Evolutionary conservation across 2,329 filamentous ascomycete species (phyloP).

Genomic region (Cladosporium phlei): DNA sequence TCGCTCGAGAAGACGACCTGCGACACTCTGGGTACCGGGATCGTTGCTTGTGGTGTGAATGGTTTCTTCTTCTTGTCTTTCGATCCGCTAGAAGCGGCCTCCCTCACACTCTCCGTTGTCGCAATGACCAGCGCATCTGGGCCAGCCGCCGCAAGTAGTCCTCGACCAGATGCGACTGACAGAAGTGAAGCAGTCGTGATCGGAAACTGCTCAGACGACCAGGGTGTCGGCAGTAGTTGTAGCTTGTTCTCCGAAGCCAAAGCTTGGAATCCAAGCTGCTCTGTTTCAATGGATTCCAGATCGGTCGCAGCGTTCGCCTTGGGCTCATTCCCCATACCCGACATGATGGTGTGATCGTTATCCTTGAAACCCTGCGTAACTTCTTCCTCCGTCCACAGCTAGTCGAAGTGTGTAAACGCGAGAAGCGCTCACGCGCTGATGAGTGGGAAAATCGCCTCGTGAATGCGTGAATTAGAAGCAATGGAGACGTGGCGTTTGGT

Average conservation of each 20-base stretch:
- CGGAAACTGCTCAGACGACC: constrained; percentile 66
- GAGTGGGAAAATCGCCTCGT: too few species aligned
- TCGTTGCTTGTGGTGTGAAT: constrained; percentile 68
- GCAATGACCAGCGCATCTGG: constrained; percentile 74
- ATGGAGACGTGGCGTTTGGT: too few species aligned
- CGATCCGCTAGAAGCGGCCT: constrained; percentile 56
- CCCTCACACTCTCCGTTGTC: constrained; percentile 70
- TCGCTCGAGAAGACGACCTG: constrained; percentile 90
- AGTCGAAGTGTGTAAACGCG: neutral
- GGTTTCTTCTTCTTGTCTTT: constrained; percentile 28
- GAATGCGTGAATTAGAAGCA: too few species aligned
- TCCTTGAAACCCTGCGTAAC: neutral
- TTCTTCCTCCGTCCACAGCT: neutral
- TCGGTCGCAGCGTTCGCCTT: constrained; percentile 42
- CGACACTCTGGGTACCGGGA: constrained; percentile 72
- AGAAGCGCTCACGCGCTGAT: constrained; percentile 4
- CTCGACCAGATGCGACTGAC: constrained; percentile 72
- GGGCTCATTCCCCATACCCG: neutral
- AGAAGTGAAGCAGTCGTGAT: constrained; percentile 75
- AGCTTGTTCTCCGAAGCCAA: constrained; percentile 77
- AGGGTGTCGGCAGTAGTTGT: constrained; percentile 69
- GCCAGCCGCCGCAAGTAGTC: constrained; percentile 80
- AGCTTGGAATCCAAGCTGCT: constrained; percentile 73
- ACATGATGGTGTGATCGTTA: constrained; percentile 1
- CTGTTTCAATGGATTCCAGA: constrained; percentile 73